Evolutionary conservation across 2,329 filamentous ascomycete genomes (phyloP).

Genomic region (Clarireedia paspali): DNA sequence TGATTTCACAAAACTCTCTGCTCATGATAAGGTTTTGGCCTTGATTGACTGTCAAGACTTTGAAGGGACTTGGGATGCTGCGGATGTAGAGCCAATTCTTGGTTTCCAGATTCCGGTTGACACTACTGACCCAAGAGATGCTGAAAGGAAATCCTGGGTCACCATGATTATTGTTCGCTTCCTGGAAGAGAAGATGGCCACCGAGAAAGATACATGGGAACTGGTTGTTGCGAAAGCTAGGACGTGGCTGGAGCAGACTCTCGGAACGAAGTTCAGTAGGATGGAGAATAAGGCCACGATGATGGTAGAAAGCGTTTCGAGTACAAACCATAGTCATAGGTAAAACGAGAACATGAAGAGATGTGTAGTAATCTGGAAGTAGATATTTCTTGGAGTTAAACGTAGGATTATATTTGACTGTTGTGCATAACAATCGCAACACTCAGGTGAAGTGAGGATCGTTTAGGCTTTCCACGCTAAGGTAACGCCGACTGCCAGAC

Average conservation of each 20-base stretch:
- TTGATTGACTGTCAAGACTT: constrained; percentile 50
- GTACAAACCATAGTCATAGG: neutral
- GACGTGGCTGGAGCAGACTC: constrained; percentile 36
- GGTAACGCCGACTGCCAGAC: no score
- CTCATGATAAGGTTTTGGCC: constrained; percentile 29
- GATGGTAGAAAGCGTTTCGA: neutral
- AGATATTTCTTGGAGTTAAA: no score
- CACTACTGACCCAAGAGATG: constrained; percentile 9
- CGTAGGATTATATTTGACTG: no score
- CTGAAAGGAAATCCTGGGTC: neutral
- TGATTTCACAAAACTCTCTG: neutral
- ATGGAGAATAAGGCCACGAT: constrained; percentile 10
- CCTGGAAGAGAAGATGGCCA: constrained; percentile 38
- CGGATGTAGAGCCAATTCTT: constrained; percentile 13
- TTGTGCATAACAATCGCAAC: no score
- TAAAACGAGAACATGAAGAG: neutral
- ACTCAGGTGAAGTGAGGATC: no score
- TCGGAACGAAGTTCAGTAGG: neutral
- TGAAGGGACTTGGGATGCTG: constrained; percentile 41
- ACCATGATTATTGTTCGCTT: constrained; percentile 36
- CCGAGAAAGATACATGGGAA: constrained; percentile 51
- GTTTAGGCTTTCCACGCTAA: no score
- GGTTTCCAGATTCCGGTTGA: neutral
- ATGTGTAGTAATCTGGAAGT: no score
- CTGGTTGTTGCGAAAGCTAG: constrained; percentile 54